Base-by-base conservation (phyloP, 345 rosid species). In the Adansonia digitata region DNA sequence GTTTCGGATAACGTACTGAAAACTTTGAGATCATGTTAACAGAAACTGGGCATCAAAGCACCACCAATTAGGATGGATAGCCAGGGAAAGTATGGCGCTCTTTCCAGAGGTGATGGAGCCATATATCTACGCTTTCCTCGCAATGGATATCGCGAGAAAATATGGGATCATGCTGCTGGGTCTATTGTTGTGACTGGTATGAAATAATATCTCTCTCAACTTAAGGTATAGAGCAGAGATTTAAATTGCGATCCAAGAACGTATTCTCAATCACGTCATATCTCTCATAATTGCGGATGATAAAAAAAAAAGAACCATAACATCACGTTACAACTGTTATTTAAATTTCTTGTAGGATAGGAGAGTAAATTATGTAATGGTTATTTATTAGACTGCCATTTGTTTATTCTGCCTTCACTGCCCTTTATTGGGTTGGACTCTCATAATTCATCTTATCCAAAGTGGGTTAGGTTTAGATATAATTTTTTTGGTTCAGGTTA, bases 21-120 rank as follows among this genome's bases (percentile, higher is more conserved):
- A 13, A 31, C 49, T 39, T 75, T 65, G 59, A 26, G 37, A 27
- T 53, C 24, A n/a, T n/a, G n/a, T 74, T 35, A 7, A 43, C 88
- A 94, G 98, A 94, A 92, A 87, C 95, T 92, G 24, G 98, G 98
- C 5, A 87, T 92, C 35, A 88, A 90, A 84, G 97, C 97, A 62
- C 94, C 94, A 45, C 95, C 97, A 0, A 95, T 94, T 6, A 81
- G 97, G 74, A 91, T 94, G 24, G 98, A 94, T 75, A 94, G 98
- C 85, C 98, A 94, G 77, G 98, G 84, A 14, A 94, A 94, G 79
- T 92, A 92, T 64, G 98, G 92, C 34, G 97, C 97, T 49, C 82
- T 94, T 49, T 89, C 97, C 2, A 84, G 97, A 88, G 97, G 98
- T 63, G 97, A 94, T 82, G 97, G 98, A 77, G 91, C 93, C 20